A percentile compares a stretch with the other conserved stretches of the same genome.
These are phyloP conservation scores for Debaryomyces singareniensis DNA, from an alignment of 1,139 yeast genomes.

Conservation along the genomic window DNA sequence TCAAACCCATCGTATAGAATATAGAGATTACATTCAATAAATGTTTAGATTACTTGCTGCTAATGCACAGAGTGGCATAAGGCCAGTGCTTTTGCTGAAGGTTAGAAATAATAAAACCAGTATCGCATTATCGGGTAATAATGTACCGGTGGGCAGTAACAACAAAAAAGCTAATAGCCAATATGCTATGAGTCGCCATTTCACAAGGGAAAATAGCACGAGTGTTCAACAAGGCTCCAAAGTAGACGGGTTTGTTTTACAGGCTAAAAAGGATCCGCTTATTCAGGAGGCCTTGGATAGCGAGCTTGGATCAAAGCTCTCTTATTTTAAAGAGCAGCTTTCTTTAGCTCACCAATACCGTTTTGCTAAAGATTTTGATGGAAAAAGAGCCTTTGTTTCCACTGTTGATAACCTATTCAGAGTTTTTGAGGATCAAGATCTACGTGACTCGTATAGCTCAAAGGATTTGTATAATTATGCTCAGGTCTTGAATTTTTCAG, in stretches of 20 bases:
- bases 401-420: constrained; percentile 17
- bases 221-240: constrained; percentile 8
- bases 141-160: constrained; percentile 7
- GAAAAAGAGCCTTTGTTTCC: constrained; percentile 15
- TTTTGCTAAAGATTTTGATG: constrained; percentile 11
- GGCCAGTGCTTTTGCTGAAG: constrained; percentile 36
- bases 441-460: constrained; percentile 18
- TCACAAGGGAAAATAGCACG: constrained; percentile 14
- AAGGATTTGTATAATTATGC: constrained; percentile 23
- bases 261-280: constrained; percentile 18
- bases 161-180: neutral
- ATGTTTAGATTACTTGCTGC: constrained; percentile 39
- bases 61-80: constrained; percentile 30
- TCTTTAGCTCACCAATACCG: constrained; percentile 15
- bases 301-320: constrained; percentile 16
- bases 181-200: constrained; percentile 5
- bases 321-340: constrained; percentile 24
- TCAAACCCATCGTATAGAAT: too few relatives aligned
- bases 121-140: constrained; percentile 9
- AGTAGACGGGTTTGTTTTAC: constrained; percentile 11
- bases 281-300: constrained; percentile 14
- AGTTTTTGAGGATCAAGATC: constrained; percentile 22
- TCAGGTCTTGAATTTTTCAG: constrained; percentile 20
- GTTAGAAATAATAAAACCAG: constrained; percentile 28
- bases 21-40: too few relatives aligned